A percentile compares a stretch with the other conserved stretches of the same genome.
Evolutionary conservation across 495 filamentous ascomycete genomes (phyloP).

Genomic region (Thermochaetoides thermophila): DNA sequence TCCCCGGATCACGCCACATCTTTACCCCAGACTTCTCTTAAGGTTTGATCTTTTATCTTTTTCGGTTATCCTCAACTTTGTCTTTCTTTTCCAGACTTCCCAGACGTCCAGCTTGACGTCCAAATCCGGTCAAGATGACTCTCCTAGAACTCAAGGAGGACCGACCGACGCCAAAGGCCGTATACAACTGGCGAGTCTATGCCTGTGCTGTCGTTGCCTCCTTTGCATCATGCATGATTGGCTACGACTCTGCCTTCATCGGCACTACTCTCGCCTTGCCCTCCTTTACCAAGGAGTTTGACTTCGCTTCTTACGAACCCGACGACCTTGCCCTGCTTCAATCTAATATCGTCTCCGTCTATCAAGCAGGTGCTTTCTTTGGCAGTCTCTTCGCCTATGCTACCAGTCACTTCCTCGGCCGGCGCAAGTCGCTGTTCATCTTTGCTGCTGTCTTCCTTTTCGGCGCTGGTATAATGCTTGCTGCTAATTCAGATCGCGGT

Average conservation of each 20-base stretch:
- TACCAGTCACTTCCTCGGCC: constrained; percentile 41
- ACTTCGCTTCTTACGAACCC: constrained; percentile 28
- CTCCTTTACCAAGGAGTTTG: constrained; percentile 46
- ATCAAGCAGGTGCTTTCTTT: constrained; percentile 55
- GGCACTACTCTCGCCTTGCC: constrained; percentile 49
- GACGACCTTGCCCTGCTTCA: constrained; percentile 34
- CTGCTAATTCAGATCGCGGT: constrained; percentile 39
- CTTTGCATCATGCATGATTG: constrained; percentile 58
- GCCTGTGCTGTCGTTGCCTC: constrained; percentile 45
- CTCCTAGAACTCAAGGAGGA: constrained; percentile 47
- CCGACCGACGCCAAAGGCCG: constrained; percentile 44
- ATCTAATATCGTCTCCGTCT: constrained; percentile 55
- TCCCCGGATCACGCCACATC: constrained; percentile 2
- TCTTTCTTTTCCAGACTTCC: too few species aligned
- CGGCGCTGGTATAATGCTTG: constrained; percentile 49
- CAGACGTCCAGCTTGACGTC: too few species aligned
- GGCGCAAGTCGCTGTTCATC: constrained; percentile 38
- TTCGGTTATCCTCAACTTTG: too few species aligned
- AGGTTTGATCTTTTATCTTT: constrained; percentile 2
- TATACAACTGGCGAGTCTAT: constrained; percentile 69
- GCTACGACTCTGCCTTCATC: constrained; percentile 59
- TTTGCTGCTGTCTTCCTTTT: constrained; percentile 44
- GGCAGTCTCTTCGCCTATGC: constrained; percentile 47
- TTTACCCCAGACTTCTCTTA: constrained; percentile 2
- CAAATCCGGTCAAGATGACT: constrained; percentile 41